phyloP scores from a whole-genome alignment of 768 basidiomycete species.

The Pisolithus orientalis region DNA sequence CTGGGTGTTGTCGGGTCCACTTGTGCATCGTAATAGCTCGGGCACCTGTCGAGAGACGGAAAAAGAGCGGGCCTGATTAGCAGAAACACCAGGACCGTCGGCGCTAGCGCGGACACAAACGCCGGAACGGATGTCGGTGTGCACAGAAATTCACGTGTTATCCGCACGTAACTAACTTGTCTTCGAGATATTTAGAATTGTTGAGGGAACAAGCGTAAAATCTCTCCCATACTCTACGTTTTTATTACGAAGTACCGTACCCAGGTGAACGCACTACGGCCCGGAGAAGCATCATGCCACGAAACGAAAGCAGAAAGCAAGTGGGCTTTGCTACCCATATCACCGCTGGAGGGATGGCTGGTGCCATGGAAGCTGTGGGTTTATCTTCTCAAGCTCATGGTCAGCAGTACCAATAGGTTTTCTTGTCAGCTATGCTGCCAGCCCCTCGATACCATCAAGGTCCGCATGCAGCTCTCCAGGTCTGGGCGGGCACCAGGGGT shows the following conservation, averaged over 20 bases:
- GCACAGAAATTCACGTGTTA: constrained; percentile 27
- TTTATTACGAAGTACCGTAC: neutral
- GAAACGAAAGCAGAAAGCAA: constrained; percentile 60
- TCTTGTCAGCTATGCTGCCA: constrained; percentile 65
- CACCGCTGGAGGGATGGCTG: constrained; percentile 91
- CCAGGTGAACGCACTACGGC: neutral
- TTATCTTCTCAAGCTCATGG: neutral
- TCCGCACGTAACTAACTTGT: constrained; percentile 7
- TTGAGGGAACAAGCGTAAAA: too few relatives aligned
- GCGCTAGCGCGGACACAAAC: constrained; percentile 15
- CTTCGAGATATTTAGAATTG: neutral
- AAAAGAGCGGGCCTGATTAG: constrained; percentile 16
- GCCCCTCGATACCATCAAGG: constrained; percentile 98
- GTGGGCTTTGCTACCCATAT: constrained; percentile 86
- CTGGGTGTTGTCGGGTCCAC: too few relatives aligned
- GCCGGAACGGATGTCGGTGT: constrained; percentile 1
- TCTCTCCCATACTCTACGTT: neutral
- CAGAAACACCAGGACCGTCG: neutral
- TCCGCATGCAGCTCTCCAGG: constrained; percentile 97
- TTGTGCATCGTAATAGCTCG: too few relatives aligned
- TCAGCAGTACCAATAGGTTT: neutral
- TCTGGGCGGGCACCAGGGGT: constrained; percentile 79
- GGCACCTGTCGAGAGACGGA: constrained; percentile 3
- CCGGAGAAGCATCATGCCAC: constrained; percentile 36
- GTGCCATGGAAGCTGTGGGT: constrained; percentile 85